These are phyloP conservation scores for Melampsora americana DNA, from an alignment of 1,284 basidiomycete genomes.

Conservation along the genomic window DNA sequence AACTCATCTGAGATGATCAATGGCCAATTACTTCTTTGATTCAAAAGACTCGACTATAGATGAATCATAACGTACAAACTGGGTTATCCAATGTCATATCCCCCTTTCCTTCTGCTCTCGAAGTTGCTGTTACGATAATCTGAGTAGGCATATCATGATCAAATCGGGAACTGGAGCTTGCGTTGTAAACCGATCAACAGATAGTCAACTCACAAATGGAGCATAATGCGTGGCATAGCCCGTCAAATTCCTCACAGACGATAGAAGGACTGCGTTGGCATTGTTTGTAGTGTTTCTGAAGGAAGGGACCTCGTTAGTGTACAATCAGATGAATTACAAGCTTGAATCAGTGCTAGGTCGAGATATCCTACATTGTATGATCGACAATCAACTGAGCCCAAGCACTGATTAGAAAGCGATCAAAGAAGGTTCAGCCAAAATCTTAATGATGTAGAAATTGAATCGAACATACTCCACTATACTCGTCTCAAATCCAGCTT, in stretches of 20 bases:
- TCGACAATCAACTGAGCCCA: constrained; percentile 44
- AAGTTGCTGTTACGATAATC: constrained; percentile 41
- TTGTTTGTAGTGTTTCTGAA: constrained; percentile 38
- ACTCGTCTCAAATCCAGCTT: constrained; percentile 40
- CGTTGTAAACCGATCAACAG: neutral
- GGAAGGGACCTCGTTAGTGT: neutral
- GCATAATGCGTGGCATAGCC: constrained; percentile 37
- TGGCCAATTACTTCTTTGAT: neutral
- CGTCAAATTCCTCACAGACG: constrained; percentile 28
- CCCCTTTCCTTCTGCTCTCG: constrained; percentile 32
- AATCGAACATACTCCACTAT: constrained; percentile 34
- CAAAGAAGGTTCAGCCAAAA: too few relatives aligned
- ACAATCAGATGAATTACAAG: neutral
- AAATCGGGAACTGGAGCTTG: neutral
- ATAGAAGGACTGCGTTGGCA: constrained; percentile 38
- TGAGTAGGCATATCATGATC: neutral
- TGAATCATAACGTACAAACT: constrained; percentile 34
- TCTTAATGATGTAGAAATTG: too few relatives aligned
- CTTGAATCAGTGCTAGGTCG: neutral
- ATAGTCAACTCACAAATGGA: constrained; percentile 37
- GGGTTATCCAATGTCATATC: constrained; percentile 43
- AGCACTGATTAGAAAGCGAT: constrained; percentile 9
- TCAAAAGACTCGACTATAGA: neutral
- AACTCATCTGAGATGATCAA: constrained; percentile 36
- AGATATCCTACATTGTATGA: constrained; percentile 42